phyloP scores from a whole-genome alignment of 257 asterid species.

The Ajuga chamaepitys region DNA sequence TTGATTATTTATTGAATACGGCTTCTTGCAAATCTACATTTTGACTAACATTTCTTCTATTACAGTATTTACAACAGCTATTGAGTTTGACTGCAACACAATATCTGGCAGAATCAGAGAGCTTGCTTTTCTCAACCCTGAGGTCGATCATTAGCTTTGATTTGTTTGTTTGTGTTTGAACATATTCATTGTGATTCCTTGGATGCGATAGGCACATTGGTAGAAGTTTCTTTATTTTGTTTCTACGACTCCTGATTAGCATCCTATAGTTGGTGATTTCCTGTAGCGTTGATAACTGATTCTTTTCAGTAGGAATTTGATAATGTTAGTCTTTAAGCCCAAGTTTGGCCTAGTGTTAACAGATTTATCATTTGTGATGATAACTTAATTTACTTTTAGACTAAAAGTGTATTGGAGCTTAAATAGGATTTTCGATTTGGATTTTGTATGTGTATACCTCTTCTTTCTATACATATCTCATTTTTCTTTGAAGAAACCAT shows the following conservation, averaged over 20 bases:
- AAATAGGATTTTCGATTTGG: neutral
- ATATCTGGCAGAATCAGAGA: constrained; percentile 92
- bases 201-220: neutral
- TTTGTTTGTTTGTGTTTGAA: constrained; percentile 16
- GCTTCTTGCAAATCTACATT: neutral
- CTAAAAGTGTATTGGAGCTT: neutral
- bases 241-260: neutral
- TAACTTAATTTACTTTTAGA: neutral
- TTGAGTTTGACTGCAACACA: constrained; percentile 78
- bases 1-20: neutral
- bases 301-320: constrained; percentile 2
- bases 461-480: neutral
- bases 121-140: constrained; percentile 97
- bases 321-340: neutral
- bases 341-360: neutral
- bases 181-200: constrained; percentile 7
- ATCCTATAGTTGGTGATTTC: neutral
- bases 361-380: neutral
- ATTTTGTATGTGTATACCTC: neutral
- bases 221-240: neutral
- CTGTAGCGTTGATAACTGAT: neutral
- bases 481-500: neutral
- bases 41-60: constrained; percentile 13
- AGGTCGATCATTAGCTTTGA: constrained; percentile 38
- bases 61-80: constrained; percentile 78